Conservation (phyloP, 2,329 filamentous ascomycete genomes). For the Hypomyces perniciosus region DNA sequence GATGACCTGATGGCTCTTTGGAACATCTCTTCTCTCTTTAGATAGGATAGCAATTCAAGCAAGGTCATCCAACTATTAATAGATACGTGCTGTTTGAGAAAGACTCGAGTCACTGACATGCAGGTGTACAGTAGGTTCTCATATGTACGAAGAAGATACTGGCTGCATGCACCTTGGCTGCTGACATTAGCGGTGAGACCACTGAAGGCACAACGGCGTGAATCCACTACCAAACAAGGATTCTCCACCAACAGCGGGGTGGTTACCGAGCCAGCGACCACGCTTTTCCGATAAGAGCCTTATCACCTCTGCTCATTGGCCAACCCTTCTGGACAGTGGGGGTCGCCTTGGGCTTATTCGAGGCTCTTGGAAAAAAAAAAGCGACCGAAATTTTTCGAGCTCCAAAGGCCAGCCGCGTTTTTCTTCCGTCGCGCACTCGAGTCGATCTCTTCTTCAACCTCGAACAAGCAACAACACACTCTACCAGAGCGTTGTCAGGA, state of each 20-base stretch:
- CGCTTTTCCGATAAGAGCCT: conserved; percentile 22
- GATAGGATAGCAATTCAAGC: too few relatives aligned
- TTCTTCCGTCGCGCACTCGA: conserved; percentile 1
- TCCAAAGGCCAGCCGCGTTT: conserved; percentile 13
- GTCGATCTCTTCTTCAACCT: not conserved
- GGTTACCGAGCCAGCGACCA: conserved; percentile 30
- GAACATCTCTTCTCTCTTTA: too few relatives aligned
- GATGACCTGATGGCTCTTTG: too few relatives aligned
- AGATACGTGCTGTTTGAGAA: too few relatives aligned
- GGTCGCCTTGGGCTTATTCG: not conserved
- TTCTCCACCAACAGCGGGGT: conserved; percentile 25
- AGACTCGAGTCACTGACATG: too few relatives aligned
- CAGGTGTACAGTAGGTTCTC: too few relatives aligned
- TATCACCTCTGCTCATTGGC: conserved; percentile 29
- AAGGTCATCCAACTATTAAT: too few relatives aligned
- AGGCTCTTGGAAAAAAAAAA: conserved; percentile 24
- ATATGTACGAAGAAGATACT: too few relatives aligned
- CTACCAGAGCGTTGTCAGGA: not conserved
- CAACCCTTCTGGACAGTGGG: conserved; percentile 1
- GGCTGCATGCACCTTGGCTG: too few relatives aligned
- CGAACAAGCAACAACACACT: conserved; percentile 9
- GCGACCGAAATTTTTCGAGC: conserved; percentile 14
- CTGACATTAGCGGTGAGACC: too few relatives aligned
- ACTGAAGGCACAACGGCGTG: not conserved
- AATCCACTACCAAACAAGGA: conserved; percentile 22